Conservation (phyloP, 2,329 filamentous ascomycete species). For the Bipolaris zeicola region DNA sequence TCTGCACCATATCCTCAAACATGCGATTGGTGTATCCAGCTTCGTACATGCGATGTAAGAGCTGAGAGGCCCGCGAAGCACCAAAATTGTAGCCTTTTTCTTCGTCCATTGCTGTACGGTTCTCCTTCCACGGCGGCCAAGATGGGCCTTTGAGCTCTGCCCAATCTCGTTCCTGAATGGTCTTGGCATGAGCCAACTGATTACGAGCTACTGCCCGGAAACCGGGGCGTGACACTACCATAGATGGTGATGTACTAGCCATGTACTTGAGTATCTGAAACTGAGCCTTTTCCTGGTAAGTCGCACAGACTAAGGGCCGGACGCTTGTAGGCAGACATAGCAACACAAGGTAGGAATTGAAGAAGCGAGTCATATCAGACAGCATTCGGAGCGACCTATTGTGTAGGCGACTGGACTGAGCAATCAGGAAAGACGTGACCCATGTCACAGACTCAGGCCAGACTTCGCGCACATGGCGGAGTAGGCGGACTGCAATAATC, state of each 20-base stretch:
- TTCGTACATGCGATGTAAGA: constrained; percentile 62
- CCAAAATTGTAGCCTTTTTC: constrained; percentile 62
- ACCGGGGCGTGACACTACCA: constrained; percentile 62
- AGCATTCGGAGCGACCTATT: constrained; percentile 13
- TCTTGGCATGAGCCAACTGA: constrained; percentile 65
- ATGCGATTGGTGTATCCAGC: constrained; percentile 59
- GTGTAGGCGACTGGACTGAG: constrained; percentile 30
- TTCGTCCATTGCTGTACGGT: constrained; percentile 65
- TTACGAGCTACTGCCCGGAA: constrained; percentile 62
- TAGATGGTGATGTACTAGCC: constrained; percentile 58
- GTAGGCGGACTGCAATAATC: constrained; percentile 31
- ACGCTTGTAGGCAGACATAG: constrained; percentile 56
- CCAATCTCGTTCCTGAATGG: constrained; percentile 60
- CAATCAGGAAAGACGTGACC: constrained; percentile 36
- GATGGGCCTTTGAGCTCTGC: constrained; percentile 63
- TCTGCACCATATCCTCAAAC: constrained; percentile 61
- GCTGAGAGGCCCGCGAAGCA: constrained; percentile 61
- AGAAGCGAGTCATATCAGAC: constrained; percentile 47
- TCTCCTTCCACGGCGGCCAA: constrained; percentile 71
- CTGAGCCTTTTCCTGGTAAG: constrained; percentile 62
- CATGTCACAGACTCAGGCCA: constrained; percentile 43
- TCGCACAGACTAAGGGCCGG: constrained; percentile 56
- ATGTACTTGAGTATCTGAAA: constrained; percentile 63
- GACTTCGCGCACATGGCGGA: constrained; percentile 38
- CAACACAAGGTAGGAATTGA: constrained; percentile 56